phyloP scores from a whole-genome alignment of 78 protist species.

The Dictyostelium purpureum region DNA sequence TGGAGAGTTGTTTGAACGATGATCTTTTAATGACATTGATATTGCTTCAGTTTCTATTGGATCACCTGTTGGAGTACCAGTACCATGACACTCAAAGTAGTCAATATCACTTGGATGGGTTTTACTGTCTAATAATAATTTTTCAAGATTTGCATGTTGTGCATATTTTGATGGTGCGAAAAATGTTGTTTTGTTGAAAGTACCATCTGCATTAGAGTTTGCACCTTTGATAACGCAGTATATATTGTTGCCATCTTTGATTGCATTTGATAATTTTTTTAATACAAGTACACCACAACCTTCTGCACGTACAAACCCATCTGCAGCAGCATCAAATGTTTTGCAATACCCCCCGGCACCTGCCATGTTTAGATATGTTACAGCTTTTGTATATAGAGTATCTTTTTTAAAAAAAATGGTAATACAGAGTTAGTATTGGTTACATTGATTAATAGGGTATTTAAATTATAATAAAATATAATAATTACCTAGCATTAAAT shows the following conservation, averaged over 20 bases:
- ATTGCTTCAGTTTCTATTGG: conserved; percentile 60
- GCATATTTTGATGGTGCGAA: conserved; percentile 8
- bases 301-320: conserved; percentile 36
- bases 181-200: not conserved
- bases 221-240: conserved; percentile 19
- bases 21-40: conserved; percentile 11
- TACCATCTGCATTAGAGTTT: conserved; percentile 22
- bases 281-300: conserved; percentile 1
- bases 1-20: not conserved
- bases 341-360: not conserved
- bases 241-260: conserved; percentile 23
- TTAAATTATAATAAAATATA: too few relatives aligned
- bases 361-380: not conserved
- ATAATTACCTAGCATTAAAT: not conserved
- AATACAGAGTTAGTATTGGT: too few relatives aligned
- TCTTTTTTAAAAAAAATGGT: too few relatives aligned
- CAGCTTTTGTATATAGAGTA: too few relatives aligned
- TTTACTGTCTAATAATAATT: not conserved
- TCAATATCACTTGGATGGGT: conserved; percentile 16
- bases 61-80: conserved; percentile 80
- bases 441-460: too few relatives aligned
- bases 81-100: conserved; percentile 80
- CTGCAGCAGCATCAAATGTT: conserved; percentile 43
- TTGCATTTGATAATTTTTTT: not conserved
- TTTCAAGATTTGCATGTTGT: conserved; percentile 7